Evolutionary conservation across 768 basidiomycete genomes (phyloP).

Genomic region (Mycena epipterygia): DNA sequence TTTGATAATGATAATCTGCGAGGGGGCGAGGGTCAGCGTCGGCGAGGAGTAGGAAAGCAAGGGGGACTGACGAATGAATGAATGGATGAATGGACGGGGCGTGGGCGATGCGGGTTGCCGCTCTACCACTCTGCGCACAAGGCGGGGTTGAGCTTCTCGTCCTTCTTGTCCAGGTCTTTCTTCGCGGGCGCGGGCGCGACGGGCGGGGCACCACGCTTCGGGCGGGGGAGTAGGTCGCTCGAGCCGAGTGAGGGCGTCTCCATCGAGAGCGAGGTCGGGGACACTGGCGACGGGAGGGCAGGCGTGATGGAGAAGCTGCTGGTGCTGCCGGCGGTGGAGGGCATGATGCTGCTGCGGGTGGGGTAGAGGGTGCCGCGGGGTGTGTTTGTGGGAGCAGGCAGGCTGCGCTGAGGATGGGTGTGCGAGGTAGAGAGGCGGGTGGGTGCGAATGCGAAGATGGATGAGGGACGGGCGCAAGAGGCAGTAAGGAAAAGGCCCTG

Average conservation of each 20-base stretch:
- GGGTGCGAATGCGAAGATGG: too few species aligned
- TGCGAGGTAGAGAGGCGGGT: too few species aligned
- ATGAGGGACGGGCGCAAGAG: neutral
- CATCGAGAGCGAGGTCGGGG: constrained; percentile 25
- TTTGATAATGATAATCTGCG: too few species aligned
- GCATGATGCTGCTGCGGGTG: neutral
- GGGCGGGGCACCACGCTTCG: constrained; percentile 33
- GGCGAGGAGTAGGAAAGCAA: neutral
- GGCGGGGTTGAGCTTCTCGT: constrained; percentile 23
- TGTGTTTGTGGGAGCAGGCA: neutral
- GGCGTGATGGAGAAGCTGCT: constrained; percentile 13
- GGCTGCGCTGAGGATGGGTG: neutral
- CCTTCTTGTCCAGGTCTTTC: neutral
- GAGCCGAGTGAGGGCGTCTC: constrained; percentile 34
- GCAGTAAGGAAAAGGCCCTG: too few species aligned
- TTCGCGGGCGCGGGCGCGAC: constrained; percentile 5
- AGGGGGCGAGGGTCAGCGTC: neutral
- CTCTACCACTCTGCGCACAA: constrained; percentile 34
- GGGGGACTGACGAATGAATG: neutral
- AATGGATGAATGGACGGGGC: neutral
- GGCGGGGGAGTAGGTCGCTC: constrained; percentile 29
- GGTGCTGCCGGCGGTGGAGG: constrained; percentile 18
- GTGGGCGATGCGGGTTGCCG: neutral
- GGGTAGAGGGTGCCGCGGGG: neutral
- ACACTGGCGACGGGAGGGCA: constrained; percentile 30